Conservation (phyloP, 31 red algal species). For the Asparagopsis taxiformis region DNA sequence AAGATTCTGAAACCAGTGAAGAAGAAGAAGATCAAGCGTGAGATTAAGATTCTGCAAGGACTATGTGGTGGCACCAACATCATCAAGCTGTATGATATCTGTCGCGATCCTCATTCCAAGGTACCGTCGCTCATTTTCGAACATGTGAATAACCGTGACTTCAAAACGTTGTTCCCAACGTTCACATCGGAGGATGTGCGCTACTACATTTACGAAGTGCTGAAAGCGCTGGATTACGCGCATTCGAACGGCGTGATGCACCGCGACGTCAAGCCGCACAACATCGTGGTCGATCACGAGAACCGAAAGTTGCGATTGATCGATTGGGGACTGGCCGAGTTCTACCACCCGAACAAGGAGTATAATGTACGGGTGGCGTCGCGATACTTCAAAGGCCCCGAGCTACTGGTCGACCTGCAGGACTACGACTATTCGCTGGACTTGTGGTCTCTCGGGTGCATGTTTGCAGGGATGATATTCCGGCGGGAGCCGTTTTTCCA, state of each 20-base stretch:
- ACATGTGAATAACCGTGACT: slow-evolving; percentile 92
- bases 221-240: slow-evolving; percentile 86
- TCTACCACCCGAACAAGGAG: slow-evolving; percentile 90
- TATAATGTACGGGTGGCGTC: slow-evolving; percentile 99
- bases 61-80: slow-evolving; percentile 95
- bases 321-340: slow-evolving; percentile 99
- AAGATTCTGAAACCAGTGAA: slow-evolving; percentile 98
- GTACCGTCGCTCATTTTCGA: slow-evolving; percentile 96
- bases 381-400: slow-evolving; percentile 96
- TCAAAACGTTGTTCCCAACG: slow-evolving; percentile 90
- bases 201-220: slow-evolving; percentile 94
- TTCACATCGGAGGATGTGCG: slow-evolving; percentile 81
- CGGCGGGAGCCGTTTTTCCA: slow-evolving; percentile 94
- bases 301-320: slow-evolving; percentile 81
- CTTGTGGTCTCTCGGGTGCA: slow-evolving; percentile 96
- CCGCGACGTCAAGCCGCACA: slow-evolving; percentile 97
- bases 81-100: slow-evolving; percentile 86
- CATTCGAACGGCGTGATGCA: slow-evolving; percentile 98
- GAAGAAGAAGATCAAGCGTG: slow-evolving; percentile 99
- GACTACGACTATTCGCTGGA: slow-evolving; percentile 98
- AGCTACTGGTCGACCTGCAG: slow-evolving; percentile 86
- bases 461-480: slow-evolving; percentile 98
- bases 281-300: slow-evolving; percentile 90
- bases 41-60: slow-evolving; percentile 95
- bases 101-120: slow-evolving; percentile 92